A percentile compares a stretch with the other conserved stretches of the same genome.
phyloP scores from a whole-genome alignment of 2,329 filamentous ascomycete genomes.

The Arachnomyces sp. region DNA sequence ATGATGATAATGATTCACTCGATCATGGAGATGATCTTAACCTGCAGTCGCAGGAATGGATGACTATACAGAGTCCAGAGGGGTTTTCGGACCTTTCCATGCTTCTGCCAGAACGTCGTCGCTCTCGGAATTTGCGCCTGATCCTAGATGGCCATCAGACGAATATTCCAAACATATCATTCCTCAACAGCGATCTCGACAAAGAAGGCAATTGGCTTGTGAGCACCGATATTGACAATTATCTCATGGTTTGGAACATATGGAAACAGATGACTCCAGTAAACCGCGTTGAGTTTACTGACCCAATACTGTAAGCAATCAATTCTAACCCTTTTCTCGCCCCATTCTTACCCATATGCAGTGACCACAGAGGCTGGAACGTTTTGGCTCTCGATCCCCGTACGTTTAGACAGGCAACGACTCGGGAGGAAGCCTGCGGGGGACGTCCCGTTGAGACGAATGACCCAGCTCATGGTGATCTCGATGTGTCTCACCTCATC shows the following conservation, averaged over 20 bases:
- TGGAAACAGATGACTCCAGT: slow-evolving; percentile 30
- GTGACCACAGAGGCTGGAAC: slow-evolving; percentile 33
- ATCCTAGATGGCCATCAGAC: slow-evolving; percentile 34
- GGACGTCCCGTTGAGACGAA: slow-evolving; percentile 23
- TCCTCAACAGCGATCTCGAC: slow-evolving; percentile 51
- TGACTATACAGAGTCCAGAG: slow-evolving; percentile 18
- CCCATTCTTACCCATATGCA: not conserved
- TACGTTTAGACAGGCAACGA: slow-evolving; percentile 28
- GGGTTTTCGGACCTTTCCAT: slow-evolving; percentile 22
- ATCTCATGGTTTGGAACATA: slow-evolving; percentile 42
- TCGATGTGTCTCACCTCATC: slow-evolving; percentile 21
- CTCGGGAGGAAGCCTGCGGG: slow-evolving; percentile 34
- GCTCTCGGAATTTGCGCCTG: slow-evolving; percentile 35
- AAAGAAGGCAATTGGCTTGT: slow-evolving; percentile 48
- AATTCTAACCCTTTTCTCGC: slow-evolving; percentile 1
- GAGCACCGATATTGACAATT: slow-evolving; percentile 48
- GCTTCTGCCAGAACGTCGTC: slow-evolving; percentile 23
- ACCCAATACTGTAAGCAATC: slow-evolving; percentile 3
- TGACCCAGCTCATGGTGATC: not conserved
- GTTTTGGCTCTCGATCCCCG: slow-evolving; percentile 39
- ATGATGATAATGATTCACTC: slow-evolving; percentile 11
- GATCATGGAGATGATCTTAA: slow-evolving; percentile 14
- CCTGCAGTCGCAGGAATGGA: slow-evolving; percentile 26
- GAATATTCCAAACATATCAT: slow-evolving; percentile 52
- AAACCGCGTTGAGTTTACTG: slow-evolving; percentile 11